Percentiles rank a stretch among this genome's conserved stretches.
phyloP scores from a whole-genome alignment of 495 filamentous ascomycete genomes.

The Cladorrhinum samala region DNA sequence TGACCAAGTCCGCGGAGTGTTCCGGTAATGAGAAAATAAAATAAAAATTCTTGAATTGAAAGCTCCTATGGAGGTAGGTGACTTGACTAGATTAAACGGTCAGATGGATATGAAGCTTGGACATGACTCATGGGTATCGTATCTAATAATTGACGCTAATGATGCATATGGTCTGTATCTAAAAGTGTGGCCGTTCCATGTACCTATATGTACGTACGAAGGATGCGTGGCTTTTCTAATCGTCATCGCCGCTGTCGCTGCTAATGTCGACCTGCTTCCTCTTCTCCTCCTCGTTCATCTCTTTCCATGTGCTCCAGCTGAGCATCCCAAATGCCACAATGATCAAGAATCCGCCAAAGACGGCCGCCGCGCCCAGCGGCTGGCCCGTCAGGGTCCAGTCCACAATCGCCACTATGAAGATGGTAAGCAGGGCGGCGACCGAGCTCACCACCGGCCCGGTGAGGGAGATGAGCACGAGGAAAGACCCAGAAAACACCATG shows the following conservation, averaged over 20 bases:
- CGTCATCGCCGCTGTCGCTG: conserved; percentile 6
- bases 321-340: conserved; percentile 78
- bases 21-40: too few relatives aligned
- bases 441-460: conserved; percentile 88
- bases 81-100: too few relatives aligned
- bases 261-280: conserved; percentile 39
- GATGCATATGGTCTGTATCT: too few relatives aligned
- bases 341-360: conserved; percentile 80
- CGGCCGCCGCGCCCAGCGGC: conserved; percentile 63
- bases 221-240: background rate
- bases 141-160: too few relatives aligned
- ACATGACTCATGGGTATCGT: too few relatives aligned
- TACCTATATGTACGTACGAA: background rate
- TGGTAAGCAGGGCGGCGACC: conserved; percentile 88
- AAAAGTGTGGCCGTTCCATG: background rate
- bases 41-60: too few relatives aligned
- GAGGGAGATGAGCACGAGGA: conserved; percentile 84
- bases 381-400: conserved; percentile 80
- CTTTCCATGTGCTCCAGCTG: conserved; percentile 84
- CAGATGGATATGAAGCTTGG: too few relatives aligned
- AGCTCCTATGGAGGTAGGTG: too few relatives aligned
- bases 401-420: conserved; percentile 88
- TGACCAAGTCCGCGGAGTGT: too few relatives aligned
- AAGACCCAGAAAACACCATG: conserved; percentile 85
- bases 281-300: conserved; percentile 77